These are phyloP conservation scores for Sclerotinia subarctica DNA, from an alignment of 2,329 filamentous ascomycete genomes.

Conservation along the genomic window DNA sequence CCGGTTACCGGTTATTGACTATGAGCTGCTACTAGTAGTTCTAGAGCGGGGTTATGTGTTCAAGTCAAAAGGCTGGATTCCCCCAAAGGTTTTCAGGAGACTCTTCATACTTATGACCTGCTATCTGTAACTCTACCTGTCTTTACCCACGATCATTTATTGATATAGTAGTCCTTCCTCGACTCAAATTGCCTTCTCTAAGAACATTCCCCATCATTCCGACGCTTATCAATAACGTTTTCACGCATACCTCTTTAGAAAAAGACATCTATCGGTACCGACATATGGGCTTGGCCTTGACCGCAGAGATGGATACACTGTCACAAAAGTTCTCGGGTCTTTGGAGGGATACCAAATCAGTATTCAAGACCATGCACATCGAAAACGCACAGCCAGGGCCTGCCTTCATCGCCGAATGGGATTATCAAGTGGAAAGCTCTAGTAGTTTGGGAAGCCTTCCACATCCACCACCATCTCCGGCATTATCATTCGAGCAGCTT, in stretches of 20 bases:
- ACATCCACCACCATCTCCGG: neutral
- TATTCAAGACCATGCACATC: neutral
- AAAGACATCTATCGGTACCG: neutral
- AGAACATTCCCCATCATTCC: neutral
- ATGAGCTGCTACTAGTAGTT: neutral
- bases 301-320: neutral
- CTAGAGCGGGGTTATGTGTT: neutral
- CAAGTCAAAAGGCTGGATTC: slow-evolving; percentile 6
- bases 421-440: slow-evolving; percentile 15
- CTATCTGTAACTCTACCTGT: neutral
- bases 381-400: neutral
- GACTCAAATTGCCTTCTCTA: neutral
- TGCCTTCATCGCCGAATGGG: slow-evolving; percentile 14
- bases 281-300: neutral
- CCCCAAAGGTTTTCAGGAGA: neutral
- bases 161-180: neutral
- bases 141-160: neutral
- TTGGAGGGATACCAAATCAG: neutral
- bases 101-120: neutral
- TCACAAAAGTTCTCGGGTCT: neutral
- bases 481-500: slow-evolving; percentile 16
- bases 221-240: neutral
- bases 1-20: neutral
- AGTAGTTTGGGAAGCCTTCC: neutral
- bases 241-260: neutral